Evolutionary conservation across 2,329 filamentous ascomycete genomes (phyloP).

Genomic region (Camillea tinctor): DNA sequence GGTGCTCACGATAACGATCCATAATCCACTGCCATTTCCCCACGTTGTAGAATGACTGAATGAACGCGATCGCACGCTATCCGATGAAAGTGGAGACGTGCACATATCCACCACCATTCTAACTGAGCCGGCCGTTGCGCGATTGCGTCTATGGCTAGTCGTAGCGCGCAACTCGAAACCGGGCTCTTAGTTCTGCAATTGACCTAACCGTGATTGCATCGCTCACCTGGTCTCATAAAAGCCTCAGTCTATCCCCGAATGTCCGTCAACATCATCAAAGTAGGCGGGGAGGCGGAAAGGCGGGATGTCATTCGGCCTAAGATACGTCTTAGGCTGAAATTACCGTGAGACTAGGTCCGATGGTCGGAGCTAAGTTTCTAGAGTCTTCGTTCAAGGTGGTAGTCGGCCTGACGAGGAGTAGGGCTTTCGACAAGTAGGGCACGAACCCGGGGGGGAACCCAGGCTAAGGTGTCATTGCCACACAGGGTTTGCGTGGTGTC

Average conservation of each 20-base stretch:
- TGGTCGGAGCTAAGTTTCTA: neutral
- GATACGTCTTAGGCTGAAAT: slow-evolving; percentile 8
- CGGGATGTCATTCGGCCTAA: slow-evolving; percentile 11
- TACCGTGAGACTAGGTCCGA: neutral
- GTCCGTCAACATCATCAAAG: neutral
- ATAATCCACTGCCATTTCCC: slow-evolving; percentile 35
- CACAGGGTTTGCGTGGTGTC: neutral
- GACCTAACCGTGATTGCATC: slow-evolving; percentile 12
- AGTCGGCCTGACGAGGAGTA: neutral
- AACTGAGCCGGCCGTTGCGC: slow-evolving; percentile 7
- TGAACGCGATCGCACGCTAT: slow-evolving; percentile 27
- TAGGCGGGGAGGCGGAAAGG: neutral
- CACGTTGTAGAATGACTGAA: slow-evolving; percentile 37
- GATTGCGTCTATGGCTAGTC: neutral
- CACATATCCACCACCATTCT: slow-evolving; percentile 6
- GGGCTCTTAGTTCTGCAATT: slow-evolving; percentile 11
- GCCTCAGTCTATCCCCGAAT: slow-evolving; percentile 1
- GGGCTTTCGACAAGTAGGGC: neutral
- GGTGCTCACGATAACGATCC: slow-evolving; percentile 18
- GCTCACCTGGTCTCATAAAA: slow-evolving; percentile 6
- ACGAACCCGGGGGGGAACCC: neutral
- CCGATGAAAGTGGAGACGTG: slow-evolving; percentile 20
- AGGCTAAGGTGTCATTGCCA: neutral
- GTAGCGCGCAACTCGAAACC: slow-evolving; percentile 1
- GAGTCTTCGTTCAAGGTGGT: neutral